Conservation (phyloP, 2,329 filamentous ascomycete species). For the Daldinia eschscholtzii region DNA sequence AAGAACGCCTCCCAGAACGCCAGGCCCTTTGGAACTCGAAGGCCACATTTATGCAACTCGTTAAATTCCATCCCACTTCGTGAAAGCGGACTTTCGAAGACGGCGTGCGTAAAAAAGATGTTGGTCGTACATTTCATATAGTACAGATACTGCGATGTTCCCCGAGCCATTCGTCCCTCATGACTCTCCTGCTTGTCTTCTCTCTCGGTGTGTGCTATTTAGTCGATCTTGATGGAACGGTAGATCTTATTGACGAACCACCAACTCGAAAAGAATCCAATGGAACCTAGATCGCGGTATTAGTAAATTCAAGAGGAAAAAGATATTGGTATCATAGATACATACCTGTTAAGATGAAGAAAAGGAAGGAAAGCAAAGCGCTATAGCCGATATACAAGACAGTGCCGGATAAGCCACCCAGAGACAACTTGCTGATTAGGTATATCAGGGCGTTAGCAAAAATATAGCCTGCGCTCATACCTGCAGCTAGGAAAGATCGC, state of each 20-base stretch:
- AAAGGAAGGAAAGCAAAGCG: constrained; percentile 86
- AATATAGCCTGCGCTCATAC: constrained; percentile 90
- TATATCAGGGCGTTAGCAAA: constrained; percentile 93
- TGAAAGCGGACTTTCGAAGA: constrained; percentile 17
- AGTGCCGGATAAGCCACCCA: constrained; percentile 85
- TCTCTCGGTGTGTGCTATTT: constrained; percentile 36
- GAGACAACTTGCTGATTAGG: constrained; percentile 87
- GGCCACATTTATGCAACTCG: constrained; percentile 34
- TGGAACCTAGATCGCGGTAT: constrained; percentile 74
- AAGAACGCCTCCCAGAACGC: constrained; percentile 38
- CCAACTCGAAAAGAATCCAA: constrained; percentile 96
- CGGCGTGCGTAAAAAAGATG: constrained; percentile 20
- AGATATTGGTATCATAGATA: constrained; percentile 41
- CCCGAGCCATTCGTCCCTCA: neutral
- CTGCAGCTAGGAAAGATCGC: constrained; percentile 92
- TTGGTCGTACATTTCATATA: constrained; percentile 38
- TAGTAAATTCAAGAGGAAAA: constrained; percentile 4
- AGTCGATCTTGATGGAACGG: constrained; percentile 98
- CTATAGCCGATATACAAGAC: constrained; percentile 96
- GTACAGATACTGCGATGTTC: constrained; percentile 22
- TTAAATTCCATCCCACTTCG: constrained; percentile 23
- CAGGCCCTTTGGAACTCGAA: constrained; percentile 23
- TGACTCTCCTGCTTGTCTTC: neutral
- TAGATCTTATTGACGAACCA: constrained; percentile 95
- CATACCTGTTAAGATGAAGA: constrained; percentile 94